Evolutionary conservation across 2,329 filamentous ascomycete species (phyloP), one percentile per base, ranked within the genome.

Genomic region (Cylindrodendrum hubeiense): DNA sequence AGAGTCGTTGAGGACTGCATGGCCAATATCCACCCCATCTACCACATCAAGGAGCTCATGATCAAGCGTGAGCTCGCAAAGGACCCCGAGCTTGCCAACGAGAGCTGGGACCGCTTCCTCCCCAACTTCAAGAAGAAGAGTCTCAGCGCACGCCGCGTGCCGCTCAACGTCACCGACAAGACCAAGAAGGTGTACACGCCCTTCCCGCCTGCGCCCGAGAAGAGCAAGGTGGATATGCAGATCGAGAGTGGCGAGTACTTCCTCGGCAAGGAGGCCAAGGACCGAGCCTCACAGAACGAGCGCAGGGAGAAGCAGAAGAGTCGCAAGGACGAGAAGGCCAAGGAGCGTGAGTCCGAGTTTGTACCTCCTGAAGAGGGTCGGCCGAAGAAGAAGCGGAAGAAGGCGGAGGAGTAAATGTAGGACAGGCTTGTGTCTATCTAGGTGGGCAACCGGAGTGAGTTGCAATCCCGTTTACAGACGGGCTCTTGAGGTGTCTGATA

Each of bases 191-290:
- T 86, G 13, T 99, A 98, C 85, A 99, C 97, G 70, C 95, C 96
- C 10, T 99, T 99, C 90, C 96, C 96, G 52, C 96, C 96, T 7
- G 89, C 94, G 46, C 94, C 95, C 71, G 95, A 99, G 86, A 97
- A 97, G 93, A 98, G 95, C 89, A 99, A 98, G 89, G 89, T 99
- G 74, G 96, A 99, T 81, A 83, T 94, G 81, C 95, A 99, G 87
- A 97, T 99, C 84, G 96, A 99, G 85, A 95, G 90, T 74, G 95
- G 96, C 82, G 95, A 98, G 83, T 99, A 97, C 83, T 98, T 98
- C 81, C 82, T 99, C 77, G 91, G 91, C 77, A 97, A 97, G 85
- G 90, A 95, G 76, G 95, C 94, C 65, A 97, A 97, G 86, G 93
- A 97, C 76, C 87, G 95, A 66, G 92, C 91, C 59, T 90, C 86